Evolutionary conservation across 306 rosid species (phyloP).

Genomic region (Boehmeria nivea): DNA sequence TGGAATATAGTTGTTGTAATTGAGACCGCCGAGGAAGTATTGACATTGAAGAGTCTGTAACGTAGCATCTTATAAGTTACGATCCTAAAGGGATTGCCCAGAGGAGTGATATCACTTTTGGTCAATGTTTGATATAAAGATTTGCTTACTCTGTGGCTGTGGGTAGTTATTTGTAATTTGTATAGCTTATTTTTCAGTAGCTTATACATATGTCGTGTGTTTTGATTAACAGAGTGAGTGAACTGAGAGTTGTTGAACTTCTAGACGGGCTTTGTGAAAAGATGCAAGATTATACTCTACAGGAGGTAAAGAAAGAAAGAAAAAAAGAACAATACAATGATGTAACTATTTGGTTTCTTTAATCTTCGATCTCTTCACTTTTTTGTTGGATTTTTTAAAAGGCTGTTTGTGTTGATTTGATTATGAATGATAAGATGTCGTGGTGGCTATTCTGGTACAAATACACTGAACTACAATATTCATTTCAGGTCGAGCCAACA

Average conservation of each 20-base stretch:
- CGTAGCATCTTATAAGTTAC: background rate
- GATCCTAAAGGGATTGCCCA: no score
- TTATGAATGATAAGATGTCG: background rate
- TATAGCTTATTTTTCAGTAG: background rate
- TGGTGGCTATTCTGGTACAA: background rate
- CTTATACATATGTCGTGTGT: background rate
- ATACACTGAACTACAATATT: background rate
- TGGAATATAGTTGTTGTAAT: background rate
- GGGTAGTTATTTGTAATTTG: no score
- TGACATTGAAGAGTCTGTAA: background rate
- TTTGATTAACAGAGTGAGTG: conserved; percentile 60
- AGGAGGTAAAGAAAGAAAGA: conserved; percentile 45
- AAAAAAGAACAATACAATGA: no score
- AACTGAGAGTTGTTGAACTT: conserved; percentile 85
- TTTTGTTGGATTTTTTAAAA: no score
- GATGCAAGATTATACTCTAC: conserved; percentile 86
- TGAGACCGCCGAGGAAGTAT: background rate
- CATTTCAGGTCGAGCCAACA: conserved; percentile 45
- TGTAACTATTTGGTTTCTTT: no score
- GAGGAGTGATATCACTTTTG: background rate
- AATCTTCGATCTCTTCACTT: no score
- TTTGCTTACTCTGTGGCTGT: background rate
- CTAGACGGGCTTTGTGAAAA: conserved; percentile 90
- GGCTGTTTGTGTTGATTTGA: no score
- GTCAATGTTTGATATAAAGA: no score